phyloP scores from a whole-genome alignment of 2,329 filamentous ascomycete genomes.

The Geosmithia putterillii region DNA sequence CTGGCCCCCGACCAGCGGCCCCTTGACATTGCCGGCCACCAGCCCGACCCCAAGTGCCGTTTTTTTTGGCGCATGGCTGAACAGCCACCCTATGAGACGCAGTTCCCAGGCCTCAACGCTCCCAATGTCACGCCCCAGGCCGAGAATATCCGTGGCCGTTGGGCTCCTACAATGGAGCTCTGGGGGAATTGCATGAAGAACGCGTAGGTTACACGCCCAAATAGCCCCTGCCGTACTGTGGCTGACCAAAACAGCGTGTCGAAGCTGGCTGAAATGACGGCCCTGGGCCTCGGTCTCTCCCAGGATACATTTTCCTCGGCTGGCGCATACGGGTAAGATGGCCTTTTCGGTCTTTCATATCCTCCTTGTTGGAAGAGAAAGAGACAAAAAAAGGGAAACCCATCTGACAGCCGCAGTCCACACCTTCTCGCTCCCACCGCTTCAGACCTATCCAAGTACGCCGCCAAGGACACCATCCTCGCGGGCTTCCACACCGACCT shows the following conservation, averaged over 20 bases:
- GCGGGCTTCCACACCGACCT: constrained; percentile 53
- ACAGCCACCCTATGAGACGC: constrained; percentile 36
- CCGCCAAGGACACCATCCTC: constrained; percentile 41
- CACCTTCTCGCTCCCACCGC: constrained; percentile 50
- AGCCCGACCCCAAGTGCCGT: constrained; percentile 48
- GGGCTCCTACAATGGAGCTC: constrained; percentile 40
- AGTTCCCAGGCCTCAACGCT: constrained; percentile 43
- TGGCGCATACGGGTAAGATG: constrained; percentile 38
- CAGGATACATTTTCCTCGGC: constrained; percentile 40
- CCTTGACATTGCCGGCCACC: constrained; percentile 42
- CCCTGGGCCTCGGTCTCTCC: constrained; percentile 41
- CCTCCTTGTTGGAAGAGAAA: neutral
- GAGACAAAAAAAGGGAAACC: neutral
- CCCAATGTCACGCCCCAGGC: constrained; percentile 40
- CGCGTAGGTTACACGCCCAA: constrained; percentile 27
- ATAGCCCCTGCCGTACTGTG: neutral
- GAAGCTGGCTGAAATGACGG: constrained; percentile 45
- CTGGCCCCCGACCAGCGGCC: constrained; percentile 42
- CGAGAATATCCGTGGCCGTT: constrained; percentile 33
- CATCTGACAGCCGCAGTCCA: constrained; percentile 26
- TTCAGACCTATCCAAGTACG: constrained; percentile 43
- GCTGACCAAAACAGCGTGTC: constrained; percentile 27
- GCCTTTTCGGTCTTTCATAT: constrained; percentile 1
- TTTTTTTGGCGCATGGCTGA: constrained; percentile 53
- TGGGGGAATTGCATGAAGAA: constrained; percentile 50